Base-by-base conservation (phyloP, 768 basidiomycete species). In the Leucogyrophana mollusca region DNA sequence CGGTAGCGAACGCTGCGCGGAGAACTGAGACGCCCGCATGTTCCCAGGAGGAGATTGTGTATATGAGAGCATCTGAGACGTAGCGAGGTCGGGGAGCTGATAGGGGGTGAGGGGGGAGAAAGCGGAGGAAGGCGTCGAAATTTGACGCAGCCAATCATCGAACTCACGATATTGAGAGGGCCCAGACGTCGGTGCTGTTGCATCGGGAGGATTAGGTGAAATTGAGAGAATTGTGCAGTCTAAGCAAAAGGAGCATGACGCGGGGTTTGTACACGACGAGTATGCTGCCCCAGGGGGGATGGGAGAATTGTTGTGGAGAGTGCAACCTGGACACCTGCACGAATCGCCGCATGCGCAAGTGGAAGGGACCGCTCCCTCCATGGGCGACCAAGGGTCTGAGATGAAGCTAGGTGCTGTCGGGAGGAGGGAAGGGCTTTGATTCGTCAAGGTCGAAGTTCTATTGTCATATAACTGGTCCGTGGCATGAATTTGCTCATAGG, bases 281-380 rank as follows among this genome's bases (percentile, higher is more conserved):
- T 47, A 62, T 27, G 50, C 66, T 52, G 34, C 73, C 64, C 62
- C 73, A 60, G 49, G 62, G 40, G 58, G 64, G 2, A 76, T 64
- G 9, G 63, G 58, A n/a, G 65, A 50, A 21, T 60, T 70, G 30
- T 62, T 77, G 52, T 86, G 83, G 34, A 82, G 71, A 38, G 73
- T 58, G 52, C 85, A 87, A 6, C 85, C 85, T 1, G 83, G 78
- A 52, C 85, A 88, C 16, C 70, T 62, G 58, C 85, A 87, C 2
- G 64, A 66, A 41, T 80, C 76, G 18, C 85, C 85, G 54, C 86
- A 88, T 20, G 73, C 72, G 56, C 86, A 88, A 1, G 70, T 40
- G 0, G 76, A 73, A n/a, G 73, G 75, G 50, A 74, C 69, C n/a
- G 60, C 52, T 3, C 52, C 52, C 23, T 51, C 45, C 33, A 56